phyloP scores from a whole-genome alignment of 176 grass and related monocot genomes.

The Oryza brachyantha region DNA sequence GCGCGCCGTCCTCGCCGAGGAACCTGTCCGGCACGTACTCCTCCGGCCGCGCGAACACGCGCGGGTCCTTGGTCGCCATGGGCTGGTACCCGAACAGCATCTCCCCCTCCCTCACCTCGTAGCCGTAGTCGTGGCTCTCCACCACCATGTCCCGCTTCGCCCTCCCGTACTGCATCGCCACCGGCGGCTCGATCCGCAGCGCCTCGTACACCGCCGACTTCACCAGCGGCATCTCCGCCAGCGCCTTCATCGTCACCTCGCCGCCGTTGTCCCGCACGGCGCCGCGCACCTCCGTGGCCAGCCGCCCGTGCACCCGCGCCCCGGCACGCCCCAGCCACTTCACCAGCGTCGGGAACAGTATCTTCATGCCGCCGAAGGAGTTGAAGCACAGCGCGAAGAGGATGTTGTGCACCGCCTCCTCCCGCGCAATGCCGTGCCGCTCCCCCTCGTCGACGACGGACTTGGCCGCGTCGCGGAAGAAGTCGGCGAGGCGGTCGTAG shows the following conservation, averaged over 20 bases:
- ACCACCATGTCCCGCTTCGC: constrained; percentile 96
- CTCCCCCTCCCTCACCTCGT: constrained; percentile 84
- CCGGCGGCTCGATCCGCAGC: constrained; percentile 88
- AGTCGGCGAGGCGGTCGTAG: constrained; percentile 76
- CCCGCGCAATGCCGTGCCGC: constrained; percentile 60
- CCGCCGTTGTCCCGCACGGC: constrained; percentile 54
- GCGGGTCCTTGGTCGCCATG: constrained; percentile 92
- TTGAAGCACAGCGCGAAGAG: constrained; percentile 99
- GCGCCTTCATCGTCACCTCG: constrained; percentile 58
- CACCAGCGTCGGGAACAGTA: constrained; percentile 67
- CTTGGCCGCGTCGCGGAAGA: constrained; percentile 64
- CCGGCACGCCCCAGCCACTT: constrained; percentile 93
- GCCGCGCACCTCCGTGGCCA: constrained; percentile 74
- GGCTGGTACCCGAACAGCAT: constrained; percentile 99
- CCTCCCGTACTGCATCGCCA: constrained; percentile 87
- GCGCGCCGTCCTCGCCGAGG: constrained; percentile 58
- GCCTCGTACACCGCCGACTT: constrained; percentile 93
- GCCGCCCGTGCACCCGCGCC: constrained; percentile 51
- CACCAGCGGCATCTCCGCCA: constrained; percentile 85
- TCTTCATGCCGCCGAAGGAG: constrained; percentile 84
- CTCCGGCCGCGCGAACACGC: constrained; percentile 71
- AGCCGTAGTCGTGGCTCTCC: constrained; percentile 88
- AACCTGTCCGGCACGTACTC: constrained; percentile 85
- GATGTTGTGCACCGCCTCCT: constrained; percentile 91
- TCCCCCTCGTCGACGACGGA: constrained; percentile 70